These are phyloP conservation scores for Boletus reticuloceps DNA, from an alignment of 768 basidiomycete species.

Conservation along the genomic window DNA sequence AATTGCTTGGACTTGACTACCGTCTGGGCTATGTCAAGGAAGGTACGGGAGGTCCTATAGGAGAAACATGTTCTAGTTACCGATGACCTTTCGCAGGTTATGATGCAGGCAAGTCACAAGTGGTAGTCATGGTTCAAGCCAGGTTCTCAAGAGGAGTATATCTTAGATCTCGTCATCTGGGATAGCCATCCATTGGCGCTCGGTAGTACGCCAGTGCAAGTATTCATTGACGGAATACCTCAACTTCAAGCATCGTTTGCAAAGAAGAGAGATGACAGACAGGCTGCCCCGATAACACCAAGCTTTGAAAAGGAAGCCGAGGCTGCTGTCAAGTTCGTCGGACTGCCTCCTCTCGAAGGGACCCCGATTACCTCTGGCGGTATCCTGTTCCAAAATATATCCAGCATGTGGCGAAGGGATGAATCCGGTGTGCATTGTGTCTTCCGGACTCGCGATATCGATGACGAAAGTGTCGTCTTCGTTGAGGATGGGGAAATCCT, in stretches of 20 bases:
- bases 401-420: slow-evolving; percentile 31
- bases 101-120: slow-evolving; percentile 50
- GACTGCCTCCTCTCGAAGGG: slow-evolving; percentile 63
- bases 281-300: slow-evolving; percentile 51
- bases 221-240: slow-evolving; percentile 80
- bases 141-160: background rate
- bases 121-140: background rate
- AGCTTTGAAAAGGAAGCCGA: slow-evolving; percentile 60
- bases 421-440: slow-evolving; percentile 19
- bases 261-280: slow-evolving; percentile 47
- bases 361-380: slow-evolving; percentile 28
- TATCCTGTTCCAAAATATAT: slow-evolving; percentile 56
- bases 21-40: slow-evolving; percentile 73
- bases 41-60: slow-evolving; percentile 35
- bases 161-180: slow-evolving; percentile 57
- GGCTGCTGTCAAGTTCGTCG: slow-evolving; percentile 57
- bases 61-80: background rate
- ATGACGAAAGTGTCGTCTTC: slow-evolving; percentile 37
- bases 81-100: slow-evolving; percentile 43
- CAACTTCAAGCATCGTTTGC: slow-evolving; percentile 45
- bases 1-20: slow-evolving; percentile 72
- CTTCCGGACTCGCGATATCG: slow-evolving; percentile 11
- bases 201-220: slow-evolving; percentile 78
- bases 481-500: slow-evolving; percentile 53
- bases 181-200: slow-evolving; percentile 75